These are phyloP conservation scores for Mesotaenium endlicherianum DNA, from an alignment of 139 green algal species.

Conservation along the genomic window DNA sequence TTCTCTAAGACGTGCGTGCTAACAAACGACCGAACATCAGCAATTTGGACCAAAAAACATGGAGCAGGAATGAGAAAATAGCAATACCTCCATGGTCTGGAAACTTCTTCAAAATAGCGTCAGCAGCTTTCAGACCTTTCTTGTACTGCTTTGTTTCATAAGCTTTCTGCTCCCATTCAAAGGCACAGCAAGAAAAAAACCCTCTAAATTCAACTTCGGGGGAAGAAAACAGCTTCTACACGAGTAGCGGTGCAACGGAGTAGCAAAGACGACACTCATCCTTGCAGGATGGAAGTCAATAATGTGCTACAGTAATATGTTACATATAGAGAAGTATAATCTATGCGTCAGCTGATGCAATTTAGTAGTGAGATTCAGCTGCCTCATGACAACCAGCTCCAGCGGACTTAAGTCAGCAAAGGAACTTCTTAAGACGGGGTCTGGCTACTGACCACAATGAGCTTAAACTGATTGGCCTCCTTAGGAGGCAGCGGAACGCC, in stretches of 20 bases:
- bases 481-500: conserved; percentile 69
- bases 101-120: conserved; percentile 93
- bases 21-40: neutral
- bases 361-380: neutral
- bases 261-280: neutral
- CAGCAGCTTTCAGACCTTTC: conserved; percentile 92
- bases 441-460: conserved; percentile 33
- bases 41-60: neutral
- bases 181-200: neutral
- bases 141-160: conserved; percentile 99
- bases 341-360: neutral
- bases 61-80: neutral
- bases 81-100: conserved; percentile 78
- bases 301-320: neutral
- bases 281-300: neutral
- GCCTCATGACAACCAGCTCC: neutral
- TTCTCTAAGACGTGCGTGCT: neutral
- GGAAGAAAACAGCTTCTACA: neutral
- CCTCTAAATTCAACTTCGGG: conserved; percentile 50
- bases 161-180: conserved; percentile 62
- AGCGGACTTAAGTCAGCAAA: neutral
- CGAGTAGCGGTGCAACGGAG: neutral
- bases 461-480: conserved; percentile 73
- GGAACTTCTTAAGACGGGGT: too few relatives aligned
- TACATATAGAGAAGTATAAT: neutral